phyloP scores from a whole-genome alignment of 305 asterid genomes.

The Solanum hybrid region DNA sequence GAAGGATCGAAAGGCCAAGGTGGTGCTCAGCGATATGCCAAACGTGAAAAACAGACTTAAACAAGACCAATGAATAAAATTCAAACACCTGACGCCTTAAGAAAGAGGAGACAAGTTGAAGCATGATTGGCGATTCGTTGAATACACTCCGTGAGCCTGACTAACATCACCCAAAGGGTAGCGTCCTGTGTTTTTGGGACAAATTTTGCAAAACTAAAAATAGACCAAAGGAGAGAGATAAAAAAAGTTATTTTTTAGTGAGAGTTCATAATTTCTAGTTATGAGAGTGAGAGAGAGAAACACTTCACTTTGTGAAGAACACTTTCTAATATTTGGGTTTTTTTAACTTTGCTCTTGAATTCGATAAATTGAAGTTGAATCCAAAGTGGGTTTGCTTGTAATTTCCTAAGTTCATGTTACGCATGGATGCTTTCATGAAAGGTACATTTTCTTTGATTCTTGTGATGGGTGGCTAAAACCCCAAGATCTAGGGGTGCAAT shows the following conservation, averaged over 20 bases:
- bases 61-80: neutral
- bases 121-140: neutral
- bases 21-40: neutral
- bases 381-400: neutral
- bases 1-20: neutral
- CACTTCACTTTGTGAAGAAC: neutral
- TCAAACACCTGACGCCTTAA: neutral
- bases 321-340: too few species aligned
- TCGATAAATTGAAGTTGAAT: neutral
- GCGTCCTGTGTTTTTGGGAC: neutral
- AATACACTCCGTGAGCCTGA: neutral
- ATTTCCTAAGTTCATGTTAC: neutral
- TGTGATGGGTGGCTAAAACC: too few species aligned
- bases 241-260: too few species aligned
- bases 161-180: neutral
- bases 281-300: neutral
- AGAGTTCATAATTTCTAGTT: too few species aligned
- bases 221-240: neutral
- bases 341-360: neutral
- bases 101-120: neutral
- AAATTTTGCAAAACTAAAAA: neutral
- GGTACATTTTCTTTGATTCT: neutral
- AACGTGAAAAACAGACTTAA: too few species aligned
- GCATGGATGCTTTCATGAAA: neutral
- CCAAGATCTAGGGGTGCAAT: too few species aligned